Base-by-base conservation (phyloP, 768 basidiomycete genomes). In the Boletus rubescentipes region DNA sequence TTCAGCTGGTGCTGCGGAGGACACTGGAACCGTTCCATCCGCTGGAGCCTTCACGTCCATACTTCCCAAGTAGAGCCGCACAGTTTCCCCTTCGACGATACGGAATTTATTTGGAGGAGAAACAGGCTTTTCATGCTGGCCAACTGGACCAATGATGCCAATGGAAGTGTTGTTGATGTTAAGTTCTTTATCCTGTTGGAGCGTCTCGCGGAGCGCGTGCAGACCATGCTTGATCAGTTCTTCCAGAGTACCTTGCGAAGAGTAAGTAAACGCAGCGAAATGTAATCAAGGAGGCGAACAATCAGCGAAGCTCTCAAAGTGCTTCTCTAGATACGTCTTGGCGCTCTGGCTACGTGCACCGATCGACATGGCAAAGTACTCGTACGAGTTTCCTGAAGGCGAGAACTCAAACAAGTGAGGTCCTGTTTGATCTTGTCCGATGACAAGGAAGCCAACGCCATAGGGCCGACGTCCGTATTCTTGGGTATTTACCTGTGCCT, bases 351-450 rank as follows among this genome's bases (percentile, higher is more conserved):
- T 94, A 46, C 97, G 85, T 14, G 96, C 96, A 47, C 97, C 97
- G 72, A 99, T 99, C 37, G 94, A 96, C 84, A 98, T 95, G 44
- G 97, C 97, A 68, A 86, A 93, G 74, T 98, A 99, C 71, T 98
- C 96, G 68, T 96, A 98, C 20, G 93, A 92, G 67, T 91, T 95
- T 18, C 97, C 97, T 0, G 95, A 91, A 0, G 97, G 97, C 1
- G 95, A 95, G 77, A 99, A 98, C 72, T 98, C 97, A 73, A 92
- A 98, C 36, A 99, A 83, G 72, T 98, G 97, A 5, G 97, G 95
- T 4, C 97, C 97, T n/a, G 88, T 85, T 66, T 95, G 89, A 72
- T 98, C 97, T 65, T 89, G 84, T 10, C 97, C 97, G 59, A 97
- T 89, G 59, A 99, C 96, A 43, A 99, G 88, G 79, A 98, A 96